A percentile compares a stretch with the other conserved stretches of the same genome.
These are phyloP conservation scores for Sherardia arvensis DNA, from an alignment of 257 asterid genomes.

Conservation along the genomic window DNA sequence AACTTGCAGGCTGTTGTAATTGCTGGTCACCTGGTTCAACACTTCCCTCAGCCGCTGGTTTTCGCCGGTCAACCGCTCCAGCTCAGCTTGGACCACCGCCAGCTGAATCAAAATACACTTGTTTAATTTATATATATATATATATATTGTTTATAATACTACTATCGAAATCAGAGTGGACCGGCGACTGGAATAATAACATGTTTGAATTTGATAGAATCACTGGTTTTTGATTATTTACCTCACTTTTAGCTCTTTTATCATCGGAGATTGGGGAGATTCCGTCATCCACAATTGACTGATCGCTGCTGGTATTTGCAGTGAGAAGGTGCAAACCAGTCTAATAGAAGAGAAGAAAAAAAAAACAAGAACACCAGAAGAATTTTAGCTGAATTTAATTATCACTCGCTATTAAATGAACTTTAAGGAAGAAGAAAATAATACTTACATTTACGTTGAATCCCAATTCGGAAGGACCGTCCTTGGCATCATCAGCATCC, in stretches of 20 bases:
- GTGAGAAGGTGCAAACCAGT: slow-evolving; percentile 75
- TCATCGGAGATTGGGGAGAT: slow-evolving; percentile 33
- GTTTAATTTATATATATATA: no score
- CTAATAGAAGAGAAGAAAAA: slow-evolving; percentile 25
- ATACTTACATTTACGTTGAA: slow-evolving; percentile 64
- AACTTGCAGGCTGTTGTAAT: slow-evolving; percentile 47
- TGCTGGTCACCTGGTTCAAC: slow-evolving; percentile 34
- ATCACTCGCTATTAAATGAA: neutral
- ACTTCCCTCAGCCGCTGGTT: slow-evolving; percentile 39
- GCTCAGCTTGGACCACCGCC: slow-evolving; percentile 48
- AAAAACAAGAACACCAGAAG: neutral
- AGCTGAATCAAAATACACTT: slow-evolving; percentile 21
- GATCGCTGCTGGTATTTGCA: slow-evolving; percentile 49
- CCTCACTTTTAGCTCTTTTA: slow-evolving; percentile 55
- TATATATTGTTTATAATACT: no score
- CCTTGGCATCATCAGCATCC: slow-evolving; percentile 4
- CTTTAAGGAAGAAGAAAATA: no score
- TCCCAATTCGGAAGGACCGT: slow-evolving; percentile 27
- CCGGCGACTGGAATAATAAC: neutral
- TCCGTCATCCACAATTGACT: slow-evolving; percentile 47
- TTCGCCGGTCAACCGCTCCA: slow-evolving; percentile 49
- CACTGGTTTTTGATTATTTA: slow-evolving; percentile 2
- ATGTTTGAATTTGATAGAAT: no score
- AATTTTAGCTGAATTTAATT: neutral
- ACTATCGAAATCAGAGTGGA: neutral